Percentiles rank a stretch among this genome's conserved stretches.
phyloP scores from a whole-genome alignment of 2,329 filamentous ascomycete genomes.

The Hypoxylon sp. region DNA sequence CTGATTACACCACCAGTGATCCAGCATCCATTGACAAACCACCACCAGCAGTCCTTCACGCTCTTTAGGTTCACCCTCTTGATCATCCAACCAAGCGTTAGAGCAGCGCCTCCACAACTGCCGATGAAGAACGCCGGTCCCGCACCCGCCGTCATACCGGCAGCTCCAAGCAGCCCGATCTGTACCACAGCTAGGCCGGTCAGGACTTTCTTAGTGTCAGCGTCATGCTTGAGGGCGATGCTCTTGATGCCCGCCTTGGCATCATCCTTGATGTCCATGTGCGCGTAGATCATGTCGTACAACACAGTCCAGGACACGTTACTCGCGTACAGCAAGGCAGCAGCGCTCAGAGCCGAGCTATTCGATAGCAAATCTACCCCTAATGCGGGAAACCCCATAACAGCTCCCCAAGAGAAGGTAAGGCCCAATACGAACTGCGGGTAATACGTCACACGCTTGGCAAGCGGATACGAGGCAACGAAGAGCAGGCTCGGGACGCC shows the following conservation, averaged over 20 bases:
- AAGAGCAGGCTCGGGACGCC: conserved; percentile 81
- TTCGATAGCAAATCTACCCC: conserved; percentile 81
- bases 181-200: conserved; percentile 79
- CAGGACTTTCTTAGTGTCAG: conserved; percentile 82
- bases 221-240: conserved; percentile 84
- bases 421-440: conserved; percentile 87
- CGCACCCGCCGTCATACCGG: conserved; percentile 77
- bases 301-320: conserved; percentile 90
- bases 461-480: conserved; percentile 83
- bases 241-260: conserved; percentile 89
- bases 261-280: conserved; percentile 92
- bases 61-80: conserved; percentile 75
- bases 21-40: conserved; percentile 81
- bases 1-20: conserved; percentile 76
- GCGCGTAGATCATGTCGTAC: conserved; percentile 94
- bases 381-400: conserved; percentile 89
- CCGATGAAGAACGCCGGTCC: conserved; percentile 78
- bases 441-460: conserved; percentile 89
- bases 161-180: conserved; percentile 77
- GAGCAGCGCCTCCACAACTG: conserved; percentile 75
- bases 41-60: conserved; percentile 81
- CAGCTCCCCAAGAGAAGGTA: conserved; percentile 90
- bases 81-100: conserved; percentile 77
- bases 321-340: conserved; percentile 79
- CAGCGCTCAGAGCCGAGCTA: conserved; percentile 73